Conservation (phyloP, 176 grass and related monocot genomes). For the Tuctoria greenei region DNA sequence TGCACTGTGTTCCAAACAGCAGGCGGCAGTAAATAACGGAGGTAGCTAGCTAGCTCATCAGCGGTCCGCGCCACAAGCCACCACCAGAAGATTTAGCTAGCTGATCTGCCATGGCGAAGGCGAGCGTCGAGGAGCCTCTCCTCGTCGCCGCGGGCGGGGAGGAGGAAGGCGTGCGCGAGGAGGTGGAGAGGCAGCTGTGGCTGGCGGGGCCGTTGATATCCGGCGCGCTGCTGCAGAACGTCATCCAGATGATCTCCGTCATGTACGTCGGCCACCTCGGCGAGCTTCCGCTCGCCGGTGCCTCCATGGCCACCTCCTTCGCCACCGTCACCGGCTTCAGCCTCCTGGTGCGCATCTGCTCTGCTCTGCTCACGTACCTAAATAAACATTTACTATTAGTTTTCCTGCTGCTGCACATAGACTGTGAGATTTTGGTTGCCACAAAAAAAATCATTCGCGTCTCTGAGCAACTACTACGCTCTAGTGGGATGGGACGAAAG, state of each 20-base stretch:
- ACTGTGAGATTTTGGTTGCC: neutral
- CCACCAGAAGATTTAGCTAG: neutral
- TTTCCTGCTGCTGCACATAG: neutral
- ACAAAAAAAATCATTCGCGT: too few relatives aligned
- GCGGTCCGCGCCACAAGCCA: too few relatives aligned
- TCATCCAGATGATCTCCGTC: conserved; percentile 34
- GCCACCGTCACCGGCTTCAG: conserved; percentile 23
- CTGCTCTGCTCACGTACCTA: too few relatives aligned
- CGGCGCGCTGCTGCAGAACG: conserved; percentile 29
- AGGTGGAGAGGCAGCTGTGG: conserved; percentile 16
- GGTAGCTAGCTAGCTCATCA: neutral
- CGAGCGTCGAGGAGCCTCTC: conserved; percentile 5
- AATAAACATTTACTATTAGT: neutral
- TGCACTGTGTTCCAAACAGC: neutral
- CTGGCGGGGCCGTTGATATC: conserved; percentile 18
- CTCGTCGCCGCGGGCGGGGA: neutral
- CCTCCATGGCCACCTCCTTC: conserved; percentile 37
- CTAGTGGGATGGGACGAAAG: too few relatives aligned
- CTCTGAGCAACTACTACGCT: neutral
- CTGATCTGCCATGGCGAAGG: neutral
- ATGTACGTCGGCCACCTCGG: conserved; percentile 34
- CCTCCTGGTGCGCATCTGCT: neutral
- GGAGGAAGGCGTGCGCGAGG: neutral
- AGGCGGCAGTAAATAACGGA: neutral
- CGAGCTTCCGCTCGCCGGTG: conserved; percentile 15